These are phyloP conservation scores for Tetragonia tetragonoides DNA, from an alignment of 148 eudicot species.

Conservation along the genomic window DNA sequence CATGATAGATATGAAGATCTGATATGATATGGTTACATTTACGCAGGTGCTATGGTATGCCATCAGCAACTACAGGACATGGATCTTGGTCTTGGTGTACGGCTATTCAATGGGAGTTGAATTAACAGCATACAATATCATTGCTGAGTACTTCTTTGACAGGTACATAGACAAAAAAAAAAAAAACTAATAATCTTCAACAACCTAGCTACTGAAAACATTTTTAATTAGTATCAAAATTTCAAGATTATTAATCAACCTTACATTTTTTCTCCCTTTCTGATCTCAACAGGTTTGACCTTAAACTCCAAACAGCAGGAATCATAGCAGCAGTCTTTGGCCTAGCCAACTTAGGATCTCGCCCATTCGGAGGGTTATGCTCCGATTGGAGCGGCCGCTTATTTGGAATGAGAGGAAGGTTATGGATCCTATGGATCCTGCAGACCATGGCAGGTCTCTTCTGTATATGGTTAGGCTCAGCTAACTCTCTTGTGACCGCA, in stretches of 20 bases:
- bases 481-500: no score
- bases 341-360: slow-evolving; percentile 45
- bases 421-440: slow-evolving; percentile 41
- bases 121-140: slow-evolving; percentile 44
- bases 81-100: slow-evolving; percentile 47
- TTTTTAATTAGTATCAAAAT: no score
- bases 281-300: slow-evolving; percentile 21
- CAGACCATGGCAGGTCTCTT: no score
- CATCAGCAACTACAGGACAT: slow-evolving; percentile 19
- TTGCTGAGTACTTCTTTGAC: slow-evolving; percentile 26
- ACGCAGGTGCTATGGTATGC: no score
- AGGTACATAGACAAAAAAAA: no score
- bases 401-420: slow-evolving; percentile 50
- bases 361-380: slow-evolving; percentile 40
- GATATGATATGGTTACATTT: no score
- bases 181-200: no score
- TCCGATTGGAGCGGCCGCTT: slow-evolving; percentile 39
- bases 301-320: slow-evolving; percentile 50
- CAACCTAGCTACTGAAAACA: no score
- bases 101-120: slow-evolving; percentile 55
- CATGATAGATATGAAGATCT: no score
- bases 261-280: no score
- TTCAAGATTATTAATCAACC: no score
- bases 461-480: no score
- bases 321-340: slow-evolving; percentile 48